Base-by-base conservation (phyloP, 306 rosid species). In the Betula pendula region DNA sequence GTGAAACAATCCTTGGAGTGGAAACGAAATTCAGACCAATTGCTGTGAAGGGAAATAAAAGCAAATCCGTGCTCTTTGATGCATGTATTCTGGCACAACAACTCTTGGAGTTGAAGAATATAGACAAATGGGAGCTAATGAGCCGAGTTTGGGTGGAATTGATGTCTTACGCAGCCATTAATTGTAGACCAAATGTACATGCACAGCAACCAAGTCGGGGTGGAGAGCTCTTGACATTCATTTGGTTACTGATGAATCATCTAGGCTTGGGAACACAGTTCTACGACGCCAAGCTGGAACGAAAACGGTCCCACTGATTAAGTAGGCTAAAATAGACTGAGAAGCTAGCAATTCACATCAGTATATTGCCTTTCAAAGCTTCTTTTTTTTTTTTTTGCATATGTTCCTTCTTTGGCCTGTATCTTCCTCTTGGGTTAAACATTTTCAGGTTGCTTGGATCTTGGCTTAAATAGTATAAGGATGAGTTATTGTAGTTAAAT, bases 201-300 rank as follows among this genome's bases (percentile, higher is more conserved):
- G 79, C 82, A 5, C 76, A 82, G 71, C 85, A 82, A 59, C 76
- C 72, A 22, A 58, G 85, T 29, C 73, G 68, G 19, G 82, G 85
- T 74, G 85, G 85, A 4, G 82, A 82, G 52, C 79, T 73, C 0
- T 15, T 82, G 22, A 82, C 82, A 35, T 77, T 82, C 68, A 44
- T 58, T 51, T 82, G 85, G 85, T 56, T 82, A 31, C 77, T 82
- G 16, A 77, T 82, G 79, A 12, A 68, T 49, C 85, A 82, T 25
- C 72, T 82, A 56, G 85, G 82, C 14, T 58, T 58, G 42, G 42
- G 42, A 38, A 38, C 42, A 0, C 42, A 38, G 42, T 38, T 38
- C 42, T 38, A 38, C 42, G 42, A 38, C 42, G 42, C 42, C 42
- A 38, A 38, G 42, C 42, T 38, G 42, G 42, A 6, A 38, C 42